Evolutionary conservation across 805 yeast species (phyloP), one percentile per base, ranked within the genome.

Genomic region (Candida ficus): DNA sequence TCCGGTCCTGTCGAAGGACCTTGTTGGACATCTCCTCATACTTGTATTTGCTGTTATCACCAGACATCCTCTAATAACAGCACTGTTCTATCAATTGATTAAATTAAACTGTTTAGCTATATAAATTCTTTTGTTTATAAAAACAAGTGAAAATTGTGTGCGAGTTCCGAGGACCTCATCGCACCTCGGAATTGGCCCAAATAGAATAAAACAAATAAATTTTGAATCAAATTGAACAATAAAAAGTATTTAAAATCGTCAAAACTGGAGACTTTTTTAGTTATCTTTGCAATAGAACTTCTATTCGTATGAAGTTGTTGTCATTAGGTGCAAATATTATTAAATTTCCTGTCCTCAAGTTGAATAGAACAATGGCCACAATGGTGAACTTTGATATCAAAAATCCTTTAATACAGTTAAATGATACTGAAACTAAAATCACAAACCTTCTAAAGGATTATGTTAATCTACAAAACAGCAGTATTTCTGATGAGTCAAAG

Each of bases 21-120:
- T 80, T 80, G 51, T 80, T 83, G 37, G 95, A 73, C 89, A 86
- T 82, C 55, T 76, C 85, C 57, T 79, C 83, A 50, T 79, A 76
- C 48, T 78, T 71, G 60, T 79, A 80, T 33, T 56, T 51, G 43
- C 46, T 44, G 26, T 48, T 35, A 33, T 53, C 52, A 19, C 51
- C 54, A 17, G 51, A 29, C 56, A 49, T 52, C n/a, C 19, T 16
- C 31, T 12, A 14, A 16, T 14, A 4, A 18, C 30, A 12, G 28
- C 23, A 23, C 26, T 9, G 8, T 23, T 9, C 11, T 23, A 10
- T 10, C 11, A 23, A 23, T 26, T 14, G 12, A 18, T 25, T n/a
- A 31, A 14, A n/a, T n/a, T 19, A 4, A 19, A 22, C 26, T 16
- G 17, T 8, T 28, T 29, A 10, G 8, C 5, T 9, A 9, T 17